These are phyloP conservation scores for Lavandula angustifolia DNA, from an alignment of 257 asterid species.

Conservation along the genomic window DNA sequence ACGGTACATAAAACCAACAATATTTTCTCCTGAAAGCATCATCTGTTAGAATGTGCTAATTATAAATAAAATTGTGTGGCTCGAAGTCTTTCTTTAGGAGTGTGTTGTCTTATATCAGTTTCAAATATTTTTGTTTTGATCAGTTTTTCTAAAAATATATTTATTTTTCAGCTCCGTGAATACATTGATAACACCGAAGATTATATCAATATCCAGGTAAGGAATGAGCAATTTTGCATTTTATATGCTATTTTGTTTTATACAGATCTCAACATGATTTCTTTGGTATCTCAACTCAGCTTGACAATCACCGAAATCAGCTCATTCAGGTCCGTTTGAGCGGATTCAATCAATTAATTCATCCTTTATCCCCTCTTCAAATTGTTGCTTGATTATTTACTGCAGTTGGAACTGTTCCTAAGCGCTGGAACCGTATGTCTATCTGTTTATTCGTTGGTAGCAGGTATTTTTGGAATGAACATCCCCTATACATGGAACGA, in stretches of 20 bases:
- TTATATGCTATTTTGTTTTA: neutral
- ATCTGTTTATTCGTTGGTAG: conserved; percentile 61
- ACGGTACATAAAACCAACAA: conserved; percentile 56
- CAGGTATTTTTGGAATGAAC: conserved; percentile 90
- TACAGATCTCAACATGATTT: conserved; percentile 20
- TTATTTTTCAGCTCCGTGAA: conserved; percentile 71
- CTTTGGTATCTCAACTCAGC: conserved; percentile 46
- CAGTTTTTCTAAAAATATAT: neutral
- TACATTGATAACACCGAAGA: conserved; percentile 93
- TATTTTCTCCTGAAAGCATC: conserved; percentile 1
- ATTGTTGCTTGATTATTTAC: neutral
- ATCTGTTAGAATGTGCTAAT: neutral
- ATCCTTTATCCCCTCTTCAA: neutral
- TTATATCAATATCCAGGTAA: conserved; percentile 92
- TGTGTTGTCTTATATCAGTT: neutral
- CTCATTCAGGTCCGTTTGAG: conserved; percentile 72
- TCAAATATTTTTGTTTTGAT: neutral
- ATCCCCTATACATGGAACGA: conserved; percentile 81
- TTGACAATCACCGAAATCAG: conserved; percentile 93
- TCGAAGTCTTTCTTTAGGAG: neutral
- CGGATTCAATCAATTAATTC: neutral
- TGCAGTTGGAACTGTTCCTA: conserved; percentile 89
- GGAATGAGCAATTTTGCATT: neutral
- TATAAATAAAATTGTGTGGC: too few relatives aligned
- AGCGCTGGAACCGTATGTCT: conserved; percentile 74